phyloP scores from a whole-genome alignment of 2,329 filamentous ascomycete genomes.

The Mycosphaerella sp. region DNA sequence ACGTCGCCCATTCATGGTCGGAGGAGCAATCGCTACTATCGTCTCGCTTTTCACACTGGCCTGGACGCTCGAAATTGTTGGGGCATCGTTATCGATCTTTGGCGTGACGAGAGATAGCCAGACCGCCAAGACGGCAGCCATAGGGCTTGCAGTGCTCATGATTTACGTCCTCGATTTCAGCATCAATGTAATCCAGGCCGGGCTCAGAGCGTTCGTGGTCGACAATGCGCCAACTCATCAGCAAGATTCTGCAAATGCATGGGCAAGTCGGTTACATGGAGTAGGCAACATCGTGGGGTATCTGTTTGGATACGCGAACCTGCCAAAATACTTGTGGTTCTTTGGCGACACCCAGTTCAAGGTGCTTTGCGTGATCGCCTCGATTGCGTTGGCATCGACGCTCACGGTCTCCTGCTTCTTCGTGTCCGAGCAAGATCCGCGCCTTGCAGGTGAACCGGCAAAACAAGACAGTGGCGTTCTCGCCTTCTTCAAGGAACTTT shows the following conservation, averaged over 20 bases:
- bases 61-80: constrained; percentile 52
- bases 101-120: constrained; percentile 60
- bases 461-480: constrained; percentile 60
- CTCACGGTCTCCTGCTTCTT: constrained; percentile 61
- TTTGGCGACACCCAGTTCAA: constrained; percentile 89
- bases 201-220: constrained; percentile 84
- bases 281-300: constrained; percentile 89
- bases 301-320: constrained; percentile 74
- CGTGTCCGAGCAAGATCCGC: constrained; percentile 75
- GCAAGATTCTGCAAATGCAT: constrained; percentile 88
- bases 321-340: constrained; percentile 68
- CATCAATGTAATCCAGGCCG: constrained; percentile 93
- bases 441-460: constrained; percentile 58
- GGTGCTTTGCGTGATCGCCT: constrained; percentile 79
- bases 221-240: constrained; percentile 89
- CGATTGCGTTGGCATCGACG: constrained; percentile 62
- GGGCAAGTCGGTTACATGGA: constrained; percentile 81
- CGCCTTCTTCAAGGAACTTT: constrained; percentile 72
- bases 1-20: constrained; percentile 48
- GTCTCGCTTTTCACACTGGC: constrained; percentile 45
- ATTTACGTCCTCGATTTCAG: constrained; percentile 90
- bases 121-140: constrained; percentile 59
- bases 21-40: constrained; percentile 45
- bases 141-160: constrained; percentile 73
- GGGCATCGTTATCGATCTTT: constrained; percentile 61